Evolutionary conservation across 2,329 filamentous ascomycete genomes (phyloP), one percentile per base, ranked within the genome.

Genomic region (Fusarium newnesense): DNA sequence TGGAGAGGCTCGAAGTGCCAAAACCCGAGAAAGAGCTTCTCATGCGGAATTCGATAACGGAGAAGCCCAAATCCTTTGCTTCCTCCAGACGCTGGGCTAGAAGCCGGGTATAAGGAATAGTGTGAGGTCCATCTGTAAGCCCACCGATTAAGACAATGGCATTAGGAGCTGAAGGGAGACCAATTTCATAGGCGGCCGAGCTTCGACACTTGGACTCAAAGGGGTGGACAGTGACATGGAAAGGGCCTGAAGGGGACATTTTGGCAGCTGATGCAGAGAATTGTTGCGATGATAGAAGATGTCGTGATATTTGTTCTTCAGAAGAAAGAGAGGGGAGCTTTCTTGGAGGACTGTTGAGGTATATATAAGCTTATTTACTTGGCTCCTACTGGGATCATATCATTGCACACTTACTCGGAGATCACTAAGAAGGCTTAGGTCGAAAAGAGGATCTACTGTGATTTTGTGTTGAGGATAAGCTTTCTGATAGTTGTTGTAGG

Each of bases 91-190:
- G 80, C 43, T 80, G 78, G 19, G 87, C 86, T 62, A 90, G 80
- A 4, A 80, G 77, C 9, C 85, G 84, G 53, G 85, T 83, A 67
- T 92, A 93, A 2, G 86, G 83, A 13, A 92, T 86, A 1, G 90
- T 91, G 70, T 92, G 88, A 66, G 92, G 88, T 4, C 92, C 92
- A 80, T 94, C 93, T 42, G 87, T 87, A 21, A 95, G 87, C 40
- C 93, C 93, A 69, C 91, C 92, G 70, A 94, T 87, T 82, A 92
- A 93, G 68, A 94, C 81, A 60, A 94, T 81, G 7, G 90, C 90
- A 80, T 93, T 90, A 56, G 79, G 83, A 64, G 84, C 80, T 44
- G 81, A 76, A 16, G 74, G 46, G 21, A 80, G 78, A 30, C 86
- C 86, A 24, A 82, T 76, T 75, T 88, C 87, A 71, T 88, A 88